A percentile compares a stretch with the other conserved stretches of the same genome.
phyloP scores from a whole-genome alignment of 2,329 filamentous ascomycete species.

The Aspergillus carbonarius region DNA sequence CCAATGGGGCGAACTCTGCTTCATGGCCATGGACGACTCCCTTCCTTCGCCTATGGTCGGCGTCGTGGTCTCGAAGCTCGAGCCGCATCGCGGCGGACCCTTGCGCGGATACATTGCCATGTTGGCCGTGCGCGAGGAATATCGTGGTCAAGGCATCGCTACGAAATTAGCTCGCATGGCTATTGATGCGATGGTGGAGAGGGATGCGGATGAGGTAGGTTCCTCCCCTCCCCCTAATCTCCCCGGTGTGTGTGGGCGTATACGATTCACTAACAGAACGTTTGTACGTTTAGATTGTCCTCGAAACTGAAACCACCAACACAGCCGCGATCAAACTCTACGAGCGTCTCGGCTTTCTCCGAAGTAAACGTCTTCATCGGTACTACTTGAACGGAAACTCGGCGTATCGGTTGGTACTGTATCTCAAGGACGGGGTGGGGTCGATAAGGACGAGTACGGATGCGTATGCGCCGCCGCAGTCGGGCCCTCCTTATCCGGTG shows the following conservation, averaged over 20 bases:
- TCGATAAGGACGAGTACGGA: conserved; percentile 42
- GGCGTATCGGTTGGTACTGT: conserved; percentile 82
- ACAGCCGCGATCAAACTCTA: conserved; percentile 87
- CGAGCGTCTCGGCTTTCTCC: conserved; percentile 84
- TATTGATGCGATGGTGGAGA: conserved; percentile 83
- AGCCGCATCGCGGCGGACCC: conserved; percentile 82
- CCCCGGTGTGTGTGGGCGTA: background rate
- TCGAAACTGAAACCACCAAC: conserved; percentile 96
- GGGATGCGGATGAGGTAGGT: conserved; percentile 76
- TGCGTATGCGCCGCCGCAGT: conserved; percentile 24
- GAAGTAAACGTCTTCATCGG: conserved; percentile 87
- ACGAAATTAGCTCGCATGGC: conserved; percentile 85
- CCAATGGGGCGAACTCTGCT: conserved; percentile 97
- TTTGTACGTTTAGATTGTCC: conserved; percentile 60
- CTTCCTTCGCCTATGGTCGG: conserved; percentile 62
- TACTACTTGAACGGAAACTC: conserved; percentile 98
- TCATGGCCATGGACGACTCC: conserved; percentile 64
- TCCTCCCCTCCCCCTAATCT: background rate
- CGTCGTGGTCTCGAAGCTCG: conserved; percentile 92
- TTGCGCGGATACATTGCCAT: conserved; percentile 96
- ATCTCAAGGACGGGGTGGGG: conserved; percentile 64
- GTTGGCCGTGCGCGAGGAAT: conserved; percentile 81
- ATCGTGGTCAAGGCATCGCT: conserved; percentile 82
- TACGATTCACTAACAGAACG: background rate
- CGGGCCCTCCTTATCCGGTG: conserved; percentile 12